Evolutionary conservation across 805 yeast genomes (phyloP), one percentile per base, ranked within the genome.

Genomic region (Pichia phayaonensis): DNA sequence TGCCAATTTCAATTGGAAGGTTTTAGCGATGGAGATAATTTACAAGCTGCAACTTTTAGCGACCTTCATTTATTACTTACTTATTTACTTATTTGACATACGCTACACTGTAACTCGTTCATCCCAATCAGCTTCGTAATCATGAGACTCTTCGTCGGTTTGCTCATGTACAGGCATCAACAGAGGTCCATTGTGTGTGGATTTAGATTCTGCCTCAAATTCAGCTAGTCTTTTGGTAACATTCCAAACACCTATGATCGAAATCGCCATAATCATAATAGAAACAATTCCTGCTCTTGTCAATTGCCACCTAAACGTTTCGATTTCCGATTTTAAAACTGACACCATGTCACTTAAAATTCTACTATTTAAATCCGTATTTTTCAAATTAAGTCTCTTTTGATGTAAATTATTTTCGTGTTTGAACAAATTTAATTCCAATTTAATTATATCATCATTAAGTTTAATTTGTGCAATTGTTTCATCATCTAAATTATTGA

Each of bases 291-390:
- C 97, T 64, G 94, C 79, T 50, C 97, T 74, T 1, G 97, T 90
- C 43, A 92, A 80, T 61, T 88, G 89, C 99, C 99, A 92, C 59
- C 98, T 75, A 54, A 92, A 73, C 52, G 83, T 80, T 67, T 92
- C 99, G 51, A 89, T 86, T 50, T 89, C 94, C 0, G 94, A 83
- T 61, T 88, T 80, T 63, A 90, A 77, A 8, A 87, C 94, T 34
- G 94, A 82, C 54, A 83, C 80, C 57, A 94, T 75, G 57, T 86
- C 86, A 5, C 94, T 86, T 23, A 86, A 80, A 52, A 92, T 90
- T 57, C 88, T 83, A 67, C 89, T 90, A 57, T 86, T 83, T 44
- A 92, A 75, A 60, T 86, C 96, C 61, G 88, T 95, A 48, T 90
- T 80, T 54, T 78, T 76, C 55, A 86, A 69, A 61, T 83, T 81